phyloP scores from a whole-genome alignment of 352 stramenopile genomes.

The Phytophthora nicotianae region DNA sequence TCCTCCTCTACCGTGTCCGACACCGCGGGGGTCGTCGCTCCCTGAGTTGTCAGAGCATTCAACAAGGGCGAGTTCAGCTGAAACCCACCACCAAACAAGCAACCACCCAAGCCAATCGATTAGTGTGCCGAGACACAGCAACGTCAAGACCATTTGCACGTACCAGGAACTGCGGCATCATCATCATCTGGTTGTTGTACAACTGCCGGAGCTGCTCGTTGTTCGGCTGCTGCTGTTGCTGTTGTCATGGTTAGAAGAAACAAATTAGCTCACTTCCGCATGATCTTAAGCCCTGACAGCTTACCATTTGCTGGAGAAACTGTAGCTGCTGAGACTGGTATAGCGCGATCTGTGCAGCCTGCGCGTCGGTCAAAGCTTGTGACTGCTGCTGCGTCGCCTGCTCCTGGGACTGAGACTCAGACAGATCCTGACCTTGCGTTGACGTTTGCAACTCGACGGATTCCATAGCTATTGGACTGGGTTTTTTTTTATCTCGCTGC shows the following conservation, averaged over 20 bases:
- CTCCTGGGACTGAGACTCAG: conserved; percentile 22
- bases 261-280: background rate
- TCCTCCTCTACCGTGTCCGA: conserved; percentile 68
- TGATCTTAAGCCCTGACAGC: background rate
- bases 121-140: conserved; percentile 12
- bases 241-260: background rate
- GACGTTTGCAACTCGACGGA: conserved; percentile 45
- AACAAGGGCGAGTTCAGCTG: conserved; percentile 65
- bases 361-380: conserved; percentile 23
- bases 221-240: conserved; percentile 61
- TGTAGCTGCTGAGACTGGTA: conserved; percentile 84
- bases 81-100: conserved; percentile 14
- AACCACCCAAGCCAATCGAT: conserved; percentile 15
- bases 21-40: conserved; percentile 20
- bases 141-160: conserved; percentile 12
- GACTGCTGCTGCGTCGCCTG: conserved; percentile 13
- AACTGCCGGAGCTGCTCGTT: conserved; percentile 77
- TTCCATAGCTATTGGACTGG: conserved; percentile 1
- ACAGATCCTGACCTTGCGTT: conserved; percentile 11
- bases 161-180: conserved; percentile 87
- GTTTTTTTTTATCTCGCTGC: background rate
- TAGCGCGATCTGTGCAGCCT: conserved; percentile 63
- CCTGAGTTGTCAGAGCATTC: conserved; percentile 40
- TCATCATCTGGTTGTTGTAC: conserved; percentile 79
- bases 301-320: conserved; percentile 81